These are phyloP conservation scores for Mycena haematopus DNA, from an alignment of 768 basidiomycete genomes.

Conservation along the genomic window DNA sequence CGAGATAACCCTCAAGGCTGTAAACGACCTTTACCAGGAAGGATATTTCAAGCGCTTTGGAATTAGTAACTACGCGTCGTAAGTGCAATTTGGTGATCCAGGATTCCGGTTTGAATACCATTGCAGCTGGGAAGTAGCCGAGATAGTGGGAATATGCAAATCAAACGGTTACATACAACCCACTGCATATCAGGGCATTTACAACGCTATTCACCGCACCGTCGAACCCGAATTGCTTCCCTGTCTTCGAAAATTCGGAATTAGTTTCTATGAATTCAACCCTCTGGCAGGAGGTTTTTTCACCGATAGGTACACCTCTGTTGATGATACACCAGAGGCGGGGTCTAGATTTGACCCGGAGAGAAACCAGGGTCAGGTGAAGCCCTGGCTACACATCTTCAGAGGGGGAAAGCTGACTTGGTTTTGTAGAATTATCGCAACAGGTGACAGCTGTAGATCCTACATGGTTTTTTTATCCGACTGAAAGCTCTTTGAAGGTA, in stretches of 20 bases:
- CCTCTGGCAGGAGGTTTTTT: conserved; percentile 66
- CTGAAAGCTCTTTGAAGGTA: conserved; percentile 41
- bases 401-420: not conserved
- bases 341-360: conserved; percentile 65
- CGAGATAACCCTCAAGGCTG: conserved; percentile 58
- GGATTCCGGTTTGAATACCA: not conserved
- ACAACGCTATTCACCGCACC: conserved; percentile 47
- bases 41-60: conserved; percentile 69
- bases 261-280: conserved; percentile 63
- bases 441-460: conserved; percentile 42
- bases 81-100: conserved; percentile 16
- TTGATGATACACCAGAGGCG: conserved; percentile 48
- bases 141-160: conserved; percentile 63
- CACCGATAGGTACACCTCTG: conserved; percentile 55
- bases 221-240: conserved; percentile 57
- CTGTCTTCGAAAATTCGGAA: conserved; percentile 62
- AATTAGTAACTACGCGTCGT: conserved; percentile 67
- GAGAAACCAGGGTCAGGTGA: conserved; percentile 52
- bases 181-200: conserved; percentile 59
- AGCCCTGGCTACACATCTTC: too few relatives aligned
- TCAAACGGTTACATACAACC: conserved; percentile 60
- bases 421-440: conserved; percentile 43
- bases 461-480: not conserved
- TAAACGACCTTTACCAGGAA: conserved; percentile 61
- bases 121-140: conserved; percentile 65